phyloP scores from a whole-genome alignment of 2,329 filamentous ascomycete genomes.

The Colletotrichum sp. region DNA sequence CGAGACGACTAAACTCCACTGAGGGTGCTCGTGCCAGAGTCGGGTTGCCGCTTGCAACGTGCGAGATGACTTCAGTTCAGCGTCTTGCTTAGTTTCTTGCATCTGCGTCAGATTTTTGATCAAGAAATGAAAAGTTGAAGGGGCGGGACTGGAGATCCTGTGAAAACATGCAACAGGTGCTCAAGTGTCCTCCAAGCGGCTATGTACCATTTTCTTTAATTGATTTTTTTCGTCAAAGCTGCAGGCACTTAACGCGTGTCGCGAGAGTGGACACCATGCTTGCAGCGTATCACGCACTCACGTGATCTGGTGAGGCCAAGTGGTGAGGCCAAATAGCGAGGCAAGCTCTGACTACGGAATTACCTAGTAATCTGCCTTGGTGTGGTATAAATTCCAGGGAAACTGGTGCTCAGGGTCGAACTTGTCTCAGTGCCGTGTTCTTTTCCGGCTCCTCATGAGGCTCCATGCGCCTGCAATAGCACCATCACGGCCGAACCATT shows the following conservation, averaged over 20 bases:
- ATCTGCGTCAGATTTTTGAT: background rate
- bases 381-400: background rate
- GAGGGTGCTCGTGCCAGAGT: background rate
- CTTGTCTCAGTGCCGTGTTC: background rate
- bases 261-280: background rate
- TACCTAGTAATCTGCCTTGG: background rate
- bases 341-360: background rate
- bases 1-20: slow-evolving; percentile 1
- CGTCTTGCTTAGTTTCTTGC: background rate
- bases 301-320: background rate
- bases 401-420: background rate
- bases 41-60: slow-evolving; percentile 7
- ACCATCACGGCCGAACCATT: background rate
- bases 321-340: background rate
- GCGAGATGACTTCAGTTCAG: background rate
- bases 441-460: background rate
- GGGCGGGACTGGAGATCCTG: background rate
- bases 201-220: background rate
- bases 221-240: background rate
- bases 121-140: background rate
- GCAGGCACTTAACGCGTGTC: slow-evolving; percentile 13
- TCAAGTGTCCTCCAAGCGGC: background rate
- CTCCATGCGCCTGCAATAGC: background rate
- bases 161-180: background rate
- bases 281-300: slow-evolving; percentile 13